Evolutionary conservation across 495 filamentous ascomycete genomes (phyloP), one percentile per base, ranked within the genome.

Genomic region (Aspergillus leporis): DNA sequence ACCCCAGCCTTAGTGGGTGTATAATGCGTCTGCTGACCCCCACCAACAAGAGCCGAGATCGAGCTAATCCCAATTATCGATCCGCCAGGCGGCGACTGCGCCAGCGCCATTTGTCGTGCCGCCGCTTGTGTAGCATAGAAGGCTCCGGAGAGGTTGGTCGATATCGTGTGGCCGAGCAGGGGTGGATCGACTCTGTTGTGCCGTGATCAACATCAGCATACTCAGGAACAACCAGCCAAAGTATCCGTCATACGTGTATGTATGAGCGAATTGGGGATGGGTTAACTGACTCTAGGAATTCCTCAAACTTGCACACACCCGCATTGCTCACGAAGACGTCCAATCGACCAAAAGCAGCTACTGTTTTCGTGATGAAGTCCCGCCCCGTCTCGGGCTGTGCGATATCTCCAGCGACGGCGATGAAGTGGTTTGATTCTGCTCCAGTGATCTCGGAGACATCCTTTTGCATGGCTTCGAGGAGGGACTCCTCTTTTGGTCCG

Each of bases 1-100:
- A 97, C 81, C 4, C 91, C 92, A 0, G 92, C 92, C 69, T 97
- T 97, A 12, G 92, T 96, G 2, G 92, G 92, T 21, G 92, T 96
- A 71, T 96, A 97, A 63, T 97, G 92, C 23, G 84, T 85, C 73
- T 97, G 92, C 48, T 77, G 75, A 0, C 83, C 89, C 19, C 92
- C 92, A 31, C 92, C 92, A 0, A 96, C 92, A 3, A 95, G 80
- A 3, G 92, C 92, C 8, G 83, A 87, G 63, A 96, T 93, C n/a
- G 86, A 90, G 18, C 83, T 88, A 18, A 96, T 82, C 0, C 83
- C 91, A 62, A 97, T 95, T 63, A 97, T 94, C 34, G 82, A 85
- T 10, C 92, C 92, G 30, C 91, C 90, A 3, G 76, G 73, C 9
- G 46, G 84, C 61, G 21, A 75, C 59, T 93, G 87, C 4, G 53